Evolutionary conservation across 1,284 basidiomycete genomes (phyloP).

Genomic region (Polyporus tsugae): DNA sequence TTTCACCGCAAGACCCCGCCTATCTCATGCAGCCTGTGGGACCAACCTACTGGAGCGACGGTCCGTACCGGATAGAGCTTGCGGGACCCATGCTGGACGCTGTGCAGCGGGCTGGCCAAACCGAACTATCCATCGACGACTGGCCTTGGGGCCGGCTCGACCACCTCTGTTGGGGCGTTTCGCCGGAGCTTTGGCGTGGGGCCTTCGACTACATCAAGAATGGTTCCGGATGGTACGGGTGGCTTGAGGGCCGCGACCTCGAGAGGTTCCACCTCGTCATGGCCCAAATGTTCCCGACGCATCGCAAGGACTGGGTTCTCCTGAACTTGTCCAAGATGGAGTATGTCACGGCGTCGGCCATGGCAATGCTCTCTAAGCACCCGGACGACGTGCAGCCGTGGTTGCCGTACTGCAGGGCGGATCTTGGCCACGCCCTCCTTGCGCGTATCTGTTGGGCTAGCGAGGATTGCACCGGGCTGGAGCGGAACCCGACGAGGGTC

Average conservation of each 20-base stretch:
- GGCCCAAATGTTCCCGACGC: neutral
- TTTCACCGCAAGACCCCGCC: neutral
- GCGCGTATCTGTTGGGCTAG: slow-evolving; percentile 12
- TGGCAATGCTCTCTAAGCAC: neutral
- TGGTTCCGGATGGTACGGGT: neutral
- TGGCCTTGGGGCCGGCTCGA: slow-evolving; percentile 6
- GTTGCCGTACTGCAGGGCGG: slow-evolving; percentile 5
- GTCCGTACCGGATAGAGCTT: neutral
- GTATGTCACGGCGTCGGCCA: neutral
- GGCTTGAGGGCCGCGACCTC: neutral
- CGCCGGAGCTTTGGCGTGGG: neutral
- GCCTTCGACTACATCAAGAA: slow-evolving; percentile 1
- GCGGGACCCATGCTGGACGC: neutral
- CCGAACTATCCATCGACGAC: neutral
- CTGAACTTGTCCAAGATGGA: neutral
- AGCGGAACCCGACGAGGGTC: neutral
- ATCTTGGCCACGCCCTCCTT: slow-evolving; percentile 18
- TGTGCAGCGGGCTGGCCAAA: neutral
- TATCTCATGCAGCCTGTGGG: neutral
- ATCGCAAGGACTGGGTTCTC: slow-evolving; percentile 8
- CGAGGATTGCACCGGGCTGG: neutral
- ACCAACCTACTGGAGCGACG: neutral
- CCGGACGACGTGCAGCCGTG: slow-evolving; percentile 24
- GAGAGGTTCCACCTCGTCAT: neutral
- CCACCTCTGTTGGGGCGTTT: neutral